Evolutionary conservation across 2,329 filamentous ascomycete genomes (phyloP), one percentile per base, ranked within the genome.

Genomic region (Fusarium multiceps): DNA sequence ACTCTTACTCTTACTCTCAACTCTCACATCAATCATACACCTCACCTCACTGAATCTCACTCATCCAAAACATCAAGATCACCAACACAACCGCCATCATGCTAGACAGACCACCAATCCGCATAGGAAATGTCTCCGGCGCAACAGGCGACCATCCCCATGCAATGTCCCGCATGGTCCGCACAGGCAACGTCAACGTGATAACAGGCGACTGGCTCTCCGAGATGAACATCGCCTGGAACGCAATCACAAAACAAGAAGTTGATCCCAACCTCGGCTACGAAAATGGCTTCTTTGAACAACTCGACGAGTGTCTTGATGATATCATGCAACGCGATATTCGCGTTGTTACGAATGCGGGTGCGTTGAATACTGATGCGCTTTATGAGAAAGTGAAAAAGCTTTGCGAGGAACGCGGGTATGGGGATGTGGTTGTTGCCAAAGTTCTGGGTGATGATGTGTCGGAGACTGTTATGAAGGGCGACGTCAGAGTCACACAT

Each of bases 181-280:
- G 71, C 32, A 73, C 75, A 6, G 77, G 74, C 9, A 69, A 76
- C 42, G 70, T 81, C 10, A 74, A 81, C 50, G 78, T 81, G 45
- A 81, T 82, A 32, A 79, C 78, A 3, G 80, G 80, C 21, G 80
- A 82, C 71, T 82, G 80, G 75, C 75, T 82, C 47, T 80, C 80
- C 12, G 80, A 82, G 66, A 82, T 83, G 66, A 88, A 87, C 73
- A 86, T 88, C 79, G 83, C 85, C 59, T 80, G 65, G 77, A 74
- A 78, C 67, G 72, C 77, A 55, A 82, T 79, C 60, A 73, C 74
- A 34, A 77, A 79, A 50, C 70, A 78, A 16, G 75, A 78, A 42
- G 76, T 76, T 21, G 75, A 80, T 25, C 74, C 77, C 6, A 63
- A 54, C 9, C 62, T 77, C 6, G 80, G 80, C 34, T 81, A 80